A percentile compares a stretch with the other conserved stretches of the same genome.
phyloP scores from a whole-genome alignment of 2,329 filamentous ascomycete genomes.

The Dothiorella sarmentorum region DNA sequence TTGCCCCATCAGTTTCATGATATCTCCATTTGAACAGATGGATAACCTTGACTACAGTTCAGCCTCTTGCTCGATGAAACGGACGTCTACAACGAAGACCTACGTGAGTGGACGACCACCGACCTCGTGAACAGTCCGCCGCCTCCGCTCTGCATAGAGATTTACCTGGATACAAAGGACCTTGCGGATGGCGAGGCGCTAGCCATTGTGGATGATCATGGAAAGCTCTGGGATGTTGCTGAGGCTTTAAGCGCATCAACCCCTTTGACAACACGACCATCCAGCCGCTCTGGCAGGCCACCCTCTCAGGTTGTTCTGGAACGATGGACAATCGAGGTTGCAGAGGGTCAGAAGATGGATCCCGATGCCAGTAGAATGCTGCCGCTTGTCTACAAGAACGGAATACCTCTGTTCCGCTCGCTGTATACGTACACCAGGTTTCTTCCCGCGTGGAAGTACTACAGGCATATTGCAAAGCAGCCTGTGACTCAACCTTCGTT shows the following conservation, averaged over 20 bases:
- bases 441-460: constrained; percentile 82
- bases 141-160: constrained; percentile 82
- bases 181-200: constrained; percentile 82
- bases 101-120: constrained; percentile 76
- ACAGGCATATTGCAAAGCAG: constrained; percentile 69
- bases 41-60: constrained; percentile 59
- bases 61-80: constrained; percentile 93
- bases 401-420: constrained; percentile 89
- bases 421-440: constrained; percentile 79
- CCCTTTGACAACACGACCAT: constrained; percentile 45
- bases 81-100: constrained; percentile 77
- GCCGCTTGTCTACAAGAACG: constrained; percentile 94
- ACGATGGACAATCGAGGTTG: constrained; percentile 83
- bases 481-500: constrained; percentile 60
- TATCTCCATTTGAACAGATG: constrained; percentile 16
- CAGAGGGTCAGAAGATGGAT: constrained; percentile 54
- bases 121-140: constrained; percentile 75
- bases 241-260: constrained; percentile 71
- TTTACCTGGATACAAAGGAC: constrained; percentile 76
- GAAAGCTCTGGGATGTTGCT: constrained; percentile 88
- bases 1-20: background rate
- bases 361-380: constrained; percentile 44
- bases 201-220: constrained; percentile 81
- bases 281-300: constrained; percentile 42
- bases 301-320: constrained; percentile 84